Percentiles rank a stretch among this genome's conserved stretches.
Evolutionary conservation across 78 protist genomes (phyloP).

Genomic region (Monosiga brevicollis): DNA sequence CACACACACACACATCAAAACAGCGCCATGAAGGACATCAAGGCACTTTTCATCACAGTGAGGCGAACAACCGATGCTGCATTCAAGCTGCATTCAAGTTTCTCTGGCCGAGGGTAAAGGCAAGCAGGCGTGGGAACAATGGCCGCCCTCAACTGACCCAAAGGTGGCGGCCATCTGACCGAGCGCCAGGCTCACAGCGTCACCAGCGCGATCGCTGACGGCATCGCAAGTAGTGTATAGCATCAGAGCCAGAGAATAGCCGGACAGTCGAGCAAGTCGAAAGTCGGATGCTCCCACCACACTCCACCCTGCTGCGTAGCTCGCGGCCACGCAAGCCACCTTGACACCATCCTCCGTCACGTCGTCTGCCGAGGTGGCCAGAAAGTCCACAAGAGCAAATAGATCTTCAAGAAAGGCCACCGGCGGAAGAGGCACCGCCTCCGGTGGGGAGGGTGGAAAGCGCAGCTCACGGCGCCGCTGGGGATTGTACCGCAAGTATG

Average conservation of each 20-base stretch:
- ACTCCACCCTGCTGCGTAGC: background rate
- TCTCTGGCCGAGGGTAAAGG: no score
- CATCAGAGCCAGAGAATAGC: background rate
- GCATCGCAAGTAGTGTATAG: background rate
- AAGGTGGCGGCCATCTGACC: no score
- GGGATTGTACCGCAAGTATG: background rate
- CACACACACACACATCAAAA: background rate
- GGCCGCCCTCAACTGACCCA: no score
- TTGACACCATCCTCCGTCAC: background rate
- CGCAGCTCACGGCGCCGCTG: background rate
- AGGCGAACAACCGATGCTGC: no score
- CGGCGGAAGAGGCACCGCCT: background rate
- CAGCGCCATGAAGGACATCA: background rate
- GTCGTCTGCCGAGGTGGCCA: background rate
- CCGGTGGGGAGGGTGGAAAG: background rate
- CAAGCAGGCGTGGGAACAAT: no score
- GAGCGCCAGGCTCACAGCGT: background rate
- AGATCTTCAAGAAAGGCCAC: background rate
- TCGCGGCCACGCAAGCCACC: background rate
- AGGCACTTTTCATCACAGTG: no score
- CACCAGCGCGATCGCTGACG: background rate
- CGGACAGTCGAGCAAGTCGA: background rate
- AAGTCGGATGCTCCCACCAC: background rate
- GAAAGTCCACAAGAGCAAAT: background rate
- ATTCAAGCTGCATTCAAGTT: no score